Conservation (phyloP, 345 rosid species). For the Camelina sativa region DNA sequence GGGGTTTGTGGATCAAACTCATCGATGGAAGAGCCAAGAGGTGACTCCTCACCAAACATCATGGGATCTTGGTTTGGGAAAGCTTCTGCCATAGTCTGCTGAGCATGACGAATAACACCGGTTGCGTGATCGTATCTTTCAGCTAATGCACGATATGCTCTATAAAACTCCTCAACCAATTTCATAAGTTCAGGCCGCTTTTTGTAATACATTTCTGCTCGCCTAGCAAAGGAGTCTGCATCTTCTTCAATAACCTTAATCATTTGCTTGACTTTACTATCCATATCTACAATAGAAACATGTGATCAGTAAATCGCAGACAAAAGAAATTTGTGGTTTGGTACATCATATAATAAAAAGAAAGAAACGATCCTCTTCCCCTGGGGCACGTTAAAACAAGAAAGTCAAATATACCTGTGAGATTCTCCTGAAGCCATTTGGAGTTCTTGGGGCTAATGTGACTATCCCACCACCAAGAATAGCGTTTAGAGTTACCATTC, state of each 20-base stretch:
- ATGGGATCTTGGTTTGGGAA: constrained; percentile 89
- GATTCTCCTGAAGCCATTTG: constrained; percentile 97
- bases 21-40: constrained; percentile 44
- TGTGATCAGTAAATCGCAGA: constrained; percentile 2
- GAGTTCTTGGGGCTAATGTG: constrained; percentile 94
- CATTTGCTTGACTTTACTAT: constrained; percentile 92
- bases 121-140: constrained; percentile 99
- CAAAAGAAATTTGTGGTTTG: neutral
- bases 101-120: constrained; percentile 90
- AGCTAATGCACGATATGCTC: constrained; percentile 97
- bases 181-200: constrained; percentile 98
- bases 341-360: neutral
- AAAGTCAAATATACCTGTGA: constrained; percentile 60
- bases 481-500: constrained; percentile 60
- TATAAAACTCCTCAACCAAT: constrained; percentile 96
- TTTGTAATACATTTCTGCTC: constrained; percentile 99
- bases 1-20: constrained; percentile 82
- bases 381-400: neutral
- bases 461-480: constrained; percentile 99
- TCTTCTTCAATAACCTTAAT: constrained; percentile 97
- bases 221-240: constrained; percentile 97
- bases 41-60: constrained; percentile 68
- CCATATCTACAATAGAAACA: constrained; percentile 70
- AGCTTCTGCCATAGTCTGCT: constrained; percentile 87
- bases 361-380: neutral